Conservation (phyloP, 2,329 filamentous ascomycete species). For the Hypoxylon sp. region DNA sequence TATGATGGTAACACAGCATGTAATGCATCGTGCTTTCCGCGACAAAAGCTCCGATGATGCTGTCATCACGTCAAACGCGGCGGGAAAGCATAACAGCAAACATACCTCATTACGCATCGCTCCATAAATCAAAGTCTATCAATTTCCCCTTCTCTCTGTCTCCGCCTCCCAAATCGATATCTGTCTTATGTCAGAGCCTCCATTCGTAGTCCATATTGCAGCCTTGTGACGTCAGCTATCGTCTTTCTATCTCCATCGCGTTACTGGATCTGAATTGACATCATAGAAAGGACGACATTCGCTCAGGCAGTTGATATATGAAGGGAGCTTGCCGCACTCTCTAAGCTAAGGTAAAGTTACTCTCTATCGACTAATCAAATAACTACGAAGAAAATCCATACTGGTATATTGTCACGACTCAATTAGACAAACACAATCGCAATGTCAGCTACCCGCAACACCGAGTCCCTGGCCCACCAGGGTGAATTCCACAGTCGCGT, state of each 20-base stretch:
- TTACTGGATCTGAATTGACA: conserved; percentile 28
- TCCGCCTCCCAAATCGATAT: background rate
- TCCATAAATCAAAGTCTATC: conserved; percentile 28
- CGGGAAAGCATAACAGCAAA: background rate
- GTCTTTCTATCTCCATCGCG: background rate
- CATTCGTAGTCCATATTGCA: conserved; percentile 13
- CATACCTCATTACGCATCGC: background rate
- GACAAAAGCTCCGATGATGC: conserved; percentile 42
- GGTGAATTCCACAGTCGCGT: conserved; percentile 70
- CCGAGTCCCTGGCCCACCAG: conserved; percentile 67
- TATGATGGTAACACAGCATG: conserved; percentile 12
- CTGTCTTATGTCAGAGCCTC: conserved; percentile 7
- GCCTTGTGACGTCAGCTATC: conserved; percentile 36
- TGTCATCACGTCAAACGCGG: conserved; percentile 34
- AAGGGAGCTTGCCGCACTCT: conserved; percentile 1
- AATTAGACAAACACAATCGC: conserved; percentile 3
- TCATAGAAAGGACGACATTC: conserved; percentile 20
- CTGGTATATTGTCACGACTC: background rate
- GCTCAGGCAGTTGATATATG: conserved; percentile 22
- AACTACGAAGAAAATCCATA: background rate
- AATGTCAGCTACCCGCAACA: conserved; percentile 58
- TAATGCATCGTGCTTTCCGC: conserved; percentile 3
- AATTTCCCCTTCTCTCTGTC: conserved; percentile 1
- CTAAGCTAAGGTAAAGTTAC: background rate
- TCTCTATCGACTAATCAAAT: background rate